A percentile compares a stretch with the other conserved stretches of the same genome.
phyloP scores from a whole-genome alignment of 2,329 filamentous ascomycete species.

The Diplodia scrobiculata region DNA sequence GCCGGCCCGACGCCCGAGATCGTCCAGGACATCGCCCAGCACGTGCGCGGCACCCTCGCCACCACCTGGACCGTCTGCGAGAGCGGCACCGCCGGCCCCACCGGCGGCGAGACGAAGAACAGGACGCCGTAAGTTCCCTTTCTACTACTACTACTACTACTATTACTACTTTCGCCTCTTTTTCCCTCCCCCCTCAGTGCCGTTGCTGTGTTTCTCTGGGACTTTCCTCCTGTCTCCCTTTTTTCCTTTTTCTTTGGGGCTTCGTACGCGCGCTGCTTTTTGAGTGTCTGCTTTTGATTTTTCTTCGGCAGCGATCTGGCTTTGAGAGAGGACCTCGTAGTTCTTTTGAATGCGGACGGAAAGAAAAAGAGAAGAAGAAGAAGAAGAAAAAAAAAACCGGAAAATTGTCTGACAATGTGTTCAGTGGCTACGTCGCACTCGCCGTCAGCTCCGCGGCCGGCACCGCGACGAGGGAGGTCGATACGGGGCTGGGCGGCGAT shows the following conservation, averaged over 20 bases:
- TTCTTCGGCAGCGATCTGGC: no score
- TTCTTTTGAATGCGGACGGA: no score
- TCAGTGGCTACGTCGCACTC: constrained; percentile 63
- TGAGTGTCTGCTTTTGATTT: no score
- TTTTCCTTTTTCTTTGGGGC: no score
- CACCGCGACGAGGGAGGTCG: constrained; percentile 57
- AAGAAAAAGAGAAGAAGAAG: no score
- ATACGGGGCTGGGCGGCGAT: constrained; percentile 58
- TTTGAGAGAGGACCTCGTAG: no score
- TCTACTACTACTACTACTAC: no score
- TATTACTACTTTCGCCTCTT: background rate
- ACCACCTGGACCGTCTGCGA: constrained; percentile 62
- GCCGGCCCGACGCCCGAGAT: constrained; percentile 62
- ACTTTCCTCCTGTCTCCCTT: background rate
- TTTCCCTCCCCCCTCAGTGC: background rate
- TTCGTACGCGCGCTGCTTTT: no score
- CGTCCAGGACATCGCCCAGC: constrained; percentile 58
- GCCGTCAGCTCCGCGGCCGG: constrained; percentile 60
- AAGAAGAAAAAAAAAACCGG: background rate
- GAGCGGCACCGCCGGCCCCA: constrained; percentile 66
- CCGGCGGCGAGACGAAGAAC: constrained; percentile 59
- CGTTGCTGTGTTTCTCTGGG: no score
- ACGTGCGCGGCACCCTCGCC: constrained; percentile 58
- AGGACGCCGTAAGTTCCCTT: constrained; percentile 52
- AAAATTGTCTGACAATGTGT: background rate